phyloP scores from a whole-genome alignment of 2,329 filamentous ascomycete species.

The Aspergillus amoenus region DNA sequence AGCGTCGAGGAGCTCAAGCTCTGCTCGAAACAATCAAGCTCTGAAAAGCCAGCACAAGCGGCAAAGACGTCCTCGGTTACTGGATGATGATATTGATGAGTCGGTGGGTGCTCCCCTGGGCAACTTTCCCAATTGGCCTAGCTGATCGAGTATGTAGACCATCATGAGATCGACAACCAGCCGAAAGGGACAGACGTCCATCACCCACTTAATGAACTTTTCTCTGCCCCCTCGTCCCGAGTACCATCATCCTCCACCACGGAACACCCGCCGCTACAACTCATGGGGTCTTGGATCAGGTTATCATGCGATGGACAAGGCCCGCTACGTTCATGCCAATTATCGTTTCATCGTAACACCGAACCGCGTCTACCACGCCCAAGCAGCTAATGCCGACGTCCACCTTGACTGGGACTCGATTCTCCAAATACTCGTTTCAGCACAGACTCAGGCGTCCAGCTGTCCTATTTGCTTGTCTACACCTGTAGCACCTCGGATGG shows the following conservation, averaged over 20 bases:
- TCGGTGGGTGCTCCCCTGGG: slow-evolving; percentile 52
- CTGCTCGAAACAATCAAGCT: slow-evolving; percentile 69
- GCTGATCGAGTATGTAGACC: slow-evolving; percentile 42
- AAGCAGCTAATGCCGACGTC: slow-evolving; percentile 82
- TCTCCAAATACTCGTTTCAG: slow-evolving; percentile 85
- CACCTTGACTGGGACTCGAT: slow-evolving; percentile 89
- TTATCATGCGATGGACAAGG: slow-evolving; percentile 87
- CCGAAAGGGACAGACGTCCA: slow-evolving; percentile 90
- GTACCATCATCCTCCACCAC: slow-evolving; percentile 53
- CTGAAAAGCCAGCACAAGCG: slow-evolving; percentile 80
- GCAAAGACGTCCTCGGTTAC: slow-evolving; percentile 69
- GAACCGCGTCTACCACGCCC: slow-evolving; percentile 71
- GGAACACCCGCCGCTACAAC: slow-evolving; percentile 67
- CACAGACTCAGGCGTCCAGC: slow-evolving; percentile 80
- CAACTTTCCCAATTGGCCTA: slow-evolving; percentile 10
- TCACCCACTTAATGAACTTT: slow-evolving; percentile 95
- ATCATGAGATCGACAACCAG: slow-evolving; percentile 64
- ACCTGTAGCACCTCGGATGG: slow-evolving; percentile 93
- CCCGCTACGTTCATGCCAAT: slow-evolving; percentile 90
- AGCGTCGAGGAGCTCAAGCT: slow-evolving; percentile 36
- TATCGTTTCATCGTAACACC: slow-evolving; percentile 96
- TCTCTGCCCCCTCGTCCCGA: slow-evolving; percentile 73
- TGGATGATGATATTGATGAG: slow-evolving; percentile 85
- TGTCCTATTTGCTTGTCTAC: slow-evolving; percentile 95
- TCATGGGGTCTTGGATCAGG: slow-evolving; percentile 86